A percentile compares a stretch with the other conserved stretches of the same genome.
phyloP scores from a whole-genome alignment of 1,139 yeast species.

The Yamadazyma songkhlaensis region DNA sequence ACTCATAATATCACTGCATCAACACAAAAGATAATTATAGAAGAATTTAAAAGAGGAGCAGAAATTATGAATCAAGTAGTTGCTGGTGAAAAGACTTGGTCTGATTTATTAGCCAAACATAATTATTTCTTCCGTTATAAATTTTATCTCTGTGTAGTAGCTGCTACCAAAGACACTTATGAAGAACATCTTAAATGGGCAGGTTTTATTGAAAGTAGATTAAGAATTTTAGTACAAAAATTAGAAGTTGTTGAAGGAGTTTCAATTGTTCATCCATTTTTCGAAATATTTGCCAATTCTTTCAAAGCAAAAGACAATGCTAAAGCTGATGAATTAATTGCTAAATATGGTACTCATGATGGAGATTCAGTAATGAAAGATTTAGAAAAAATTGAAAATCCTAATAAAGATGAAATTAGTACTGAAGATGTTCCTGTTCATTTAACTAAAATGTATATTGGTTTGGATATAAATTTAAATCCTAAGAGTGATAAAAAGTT shows the following conservation, averaged over 20 bases:
- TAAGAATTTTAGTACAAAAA: conserved; percentile 77
- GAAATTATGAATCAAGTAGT: conserved; percentile 69
- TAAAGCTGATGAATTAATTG: conserved; percentile 47
- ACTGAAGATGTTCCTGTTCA: conserved; percentile 37
- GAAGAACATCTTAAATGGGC: conserved; percentile 82
- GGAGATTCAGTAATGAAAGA: conserved; percentile 30
- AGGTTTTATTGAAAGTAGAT: conserved; percentile 88
- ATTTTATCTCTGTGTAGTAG: conserved; percentile 79
- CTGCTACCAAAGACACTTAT: conserved; percentile 64
- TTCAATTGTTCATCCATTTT: conserved; percentile 84
- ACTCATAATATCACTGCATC: conserved; percentile 92
- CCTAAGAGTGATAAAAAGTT: conserved; percentile 56
- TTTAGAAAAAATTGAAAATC: conserved; percentile 11
- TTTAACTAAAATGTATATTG: conserved; percentile 76
- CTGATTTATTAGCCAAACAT: conserved; percentile 72
- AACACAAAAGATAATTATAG: conserved; percentile 74
- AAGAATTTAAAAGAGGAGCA: conserved; percentile 74
- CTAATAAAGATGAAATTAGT: conserved; percentile 9
- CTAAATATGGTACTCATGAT: conserved; percentile 44
- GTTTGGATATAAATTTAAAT: conserved; percentile 59
- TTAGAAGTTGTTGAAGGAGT: conserved; percentile 76
- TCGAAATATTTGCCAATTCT: not conserved
- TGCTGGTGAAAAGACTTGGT: conserved; percentile 66
- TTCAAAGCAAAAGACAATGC: conserved; percentile 46
- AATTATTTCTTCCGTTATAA: conserved; percentile 80